phyloP scores from a whole-genome alignment of 192 early-diverging fungal species.

The Rhizophagus sp. region DNA sequence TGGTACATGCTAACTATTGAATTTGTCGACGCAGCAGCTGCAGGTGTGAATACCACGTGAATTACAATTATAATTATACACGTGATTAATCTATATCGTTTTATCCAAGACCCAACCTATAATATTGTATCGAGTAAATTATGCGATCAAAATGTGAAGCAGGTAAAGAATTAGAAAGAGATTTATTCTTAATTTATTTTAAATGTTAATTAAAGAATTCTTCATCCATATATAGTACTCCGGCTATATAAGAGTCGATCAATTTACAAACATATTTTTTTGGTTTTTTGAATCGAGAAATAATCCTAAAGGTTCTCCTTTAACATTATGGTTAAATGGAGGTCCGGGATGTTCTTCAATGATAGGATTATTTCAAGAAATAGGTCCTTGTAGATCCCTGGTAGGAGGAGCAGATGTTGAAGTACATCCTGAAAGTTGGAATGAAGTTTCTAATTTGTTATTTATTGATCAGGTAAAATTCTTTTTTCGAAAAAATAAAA shows the following conservation, averaged over 20 bases:
- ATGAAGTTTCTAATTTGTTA: slow-evolving; percentile 21
- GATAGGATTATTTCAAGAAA: slow-evolving; percentile 78
- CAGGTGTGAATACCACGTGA: too few relatives aligned
- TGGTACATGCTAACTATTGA: too few relatives aligned
- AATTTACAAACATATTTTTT: slow-evolving; percentile 51
- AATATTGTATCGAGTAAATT: slow-evolving; percentile 1
- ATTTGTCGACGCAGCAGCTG: too few relatives aligned
- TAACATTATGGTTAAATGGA: slow-evolving; percentile 76
- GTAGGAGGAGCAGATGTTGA: slow-evolving; percentile 57
- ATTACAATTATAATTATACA: too few relatives aligned
- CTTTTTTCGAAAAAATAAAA: too few relatives aligned
- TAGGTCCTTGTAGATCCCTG: slow-evolving; percentile 84
- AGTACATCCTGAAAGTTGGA: slow-evolving; percentile 21
- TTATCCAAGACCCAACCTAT: too few relatives aligned
- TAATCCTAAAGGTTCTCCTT: slow-evolving; percentile 69
- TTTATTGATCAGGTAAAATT: slow-evolving; percentile 18
- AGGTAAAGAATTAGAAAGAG: neutral
- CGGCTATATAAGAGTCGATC: neutral
- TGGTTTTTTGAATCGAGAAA: slow-evolving; percentile 96
- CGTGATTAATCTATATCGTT: too few relatives aligned
- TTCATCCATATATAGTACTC: slow-evolving; percentile 1
- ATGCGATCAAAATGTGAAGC: slow-evolving; percentile 14
- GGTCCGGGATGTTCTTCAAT: slow-evolving; percentile 85
- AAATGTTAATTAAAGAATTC: neutral
- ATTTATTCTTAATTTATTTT: too few relatives aligned